A percentile compares a stretch with the other conserved stretches of the same genome.
phyloP scores from a whole-genome alignment of 2,329 filamentous ascomycete species.

The Aspergillaceae sp. region DNA sequence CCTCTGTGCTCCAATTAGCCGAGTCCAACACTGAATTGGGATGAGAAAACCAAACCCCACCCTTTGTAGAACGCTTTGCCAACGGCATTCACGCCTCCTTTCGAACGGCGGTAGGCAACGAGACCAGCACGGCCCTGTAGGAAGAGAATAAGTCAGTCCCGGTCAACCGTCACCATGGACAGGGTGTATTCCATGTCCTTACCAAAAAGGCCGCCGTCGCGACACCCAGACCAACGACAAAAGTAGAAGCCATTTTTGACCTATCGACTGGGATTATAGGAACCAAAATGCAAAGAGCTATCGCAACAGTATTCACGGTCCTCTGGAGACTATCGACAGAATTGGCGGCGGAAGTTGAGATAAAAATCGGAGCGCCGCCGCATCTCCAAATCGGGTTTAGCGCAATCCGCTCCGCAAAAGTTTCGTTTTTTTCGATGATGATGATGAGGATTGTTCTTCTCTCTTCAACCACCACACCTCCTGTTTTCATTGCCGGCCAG shows the following conservation, averaged over 20 bases:
- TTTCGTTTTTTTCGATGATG: conserved; percentile 4
- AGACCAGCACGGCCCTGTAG: conserved; percentile 79
- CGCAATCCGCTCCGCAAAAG: conserved; percentile 18
- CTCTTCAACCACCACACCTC: conserved; percentile 3
- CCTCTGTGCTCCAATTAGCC: conserved; percentile 40
- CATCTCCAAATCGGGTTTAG: conserved; percentile 25
- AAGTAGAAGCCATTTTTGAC: conserved; percentile 32
- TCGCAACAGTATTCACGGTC: not conserved
- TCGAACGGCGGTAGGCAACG: conserved; percentile 75
- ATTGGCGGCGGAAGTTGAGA: conserved; percentile 16
- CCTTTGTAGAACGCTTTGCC: conserved; percentile 96
- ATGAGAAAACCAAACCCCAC: conserved; percentile 12
- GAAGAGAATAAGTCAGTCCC: conserved; percentile 4
- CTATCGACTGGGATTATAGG: conserved; percentile 1
- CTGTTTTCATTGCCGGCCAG: not conserved
- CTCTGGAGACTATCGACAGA: not conserved
- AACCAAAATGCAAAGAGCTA: conserved; percentile 5
- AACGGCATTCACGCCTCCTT: conserved; percentile 59
- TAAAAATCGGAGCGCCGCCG: conserved; percentile 29
- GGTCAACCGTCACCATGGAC: not conserved
- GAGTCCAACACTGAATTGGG: not conserved
- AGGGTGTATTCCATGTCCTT: conserved; percentile 7
- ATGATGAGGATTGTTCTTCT: conserved; percentile 10
- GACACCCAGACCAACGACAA: conserved; percentile 39
- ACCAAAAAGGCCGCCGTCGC: conserved; percentile 69